Conservation (phyloP, 768 basidiomycete species). For the Lentinula guzmanii region DNA sequence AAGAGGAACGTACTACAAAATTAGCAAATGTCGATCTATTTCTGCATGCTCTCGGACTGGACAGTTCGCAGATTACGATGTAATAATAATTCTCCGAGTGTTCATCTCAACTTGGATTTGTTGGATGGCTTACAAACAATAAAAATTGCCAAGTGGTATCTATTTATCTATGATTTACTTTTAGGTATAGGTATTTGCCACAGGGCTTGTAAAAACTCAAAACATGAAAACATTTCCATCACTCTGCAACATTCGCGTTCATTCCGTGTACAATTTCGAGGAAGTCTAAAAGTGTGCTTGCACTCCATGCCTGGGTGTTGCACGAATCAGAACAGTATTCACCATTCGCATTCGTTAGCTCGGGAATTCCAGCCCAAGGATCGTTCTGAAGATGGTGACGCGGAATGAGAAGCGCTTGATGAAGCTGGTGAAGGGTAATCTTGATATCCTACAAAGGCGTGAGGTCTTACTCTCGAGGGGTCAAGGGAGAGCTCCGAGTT, state of each 20-base stretch:
- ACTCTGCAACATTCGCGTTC: not conserved
- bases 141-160: not conserved
- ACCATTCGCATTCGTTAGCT: conserved; percentile 85
- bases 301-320: conserved; percentile 93
- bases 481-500: not conserved
- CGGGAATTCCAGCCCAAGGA: conserved; percentile 91
- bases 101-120: no score
- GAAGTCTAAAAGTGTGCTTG: conserved; percentile 88
- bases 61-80: conserved; percentile 66
- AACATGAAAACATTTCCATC: not conserved
- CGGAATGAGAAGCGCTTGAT: conserved; percentile 62
- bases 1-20: conserved; percentile 72
- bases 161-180: not conserved
- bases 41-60: conserved; percentile 71
- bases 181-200: not conserved
- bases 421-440: conserved; percentile 75
- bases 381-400: conserved; percentile 73
- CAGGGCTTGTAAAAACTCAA: not conserved
- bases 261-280: conserved; percentile 63
- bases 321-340: conserved; percentile 84
- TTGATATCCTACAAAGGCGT: conserved; percentile 46
- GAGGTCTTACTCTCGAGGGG: conserved; percentile 1
- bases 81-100: conserved; percentile 18
- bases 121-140: no score
- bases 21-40: conserved; percentile 92